A percentile compares a stretch with the other conserved stretches of the same genome.
Evolutionary conservation across 208 protist genomes (phyloP).

Genomic region (Leishmania gerbilli): DNA sequence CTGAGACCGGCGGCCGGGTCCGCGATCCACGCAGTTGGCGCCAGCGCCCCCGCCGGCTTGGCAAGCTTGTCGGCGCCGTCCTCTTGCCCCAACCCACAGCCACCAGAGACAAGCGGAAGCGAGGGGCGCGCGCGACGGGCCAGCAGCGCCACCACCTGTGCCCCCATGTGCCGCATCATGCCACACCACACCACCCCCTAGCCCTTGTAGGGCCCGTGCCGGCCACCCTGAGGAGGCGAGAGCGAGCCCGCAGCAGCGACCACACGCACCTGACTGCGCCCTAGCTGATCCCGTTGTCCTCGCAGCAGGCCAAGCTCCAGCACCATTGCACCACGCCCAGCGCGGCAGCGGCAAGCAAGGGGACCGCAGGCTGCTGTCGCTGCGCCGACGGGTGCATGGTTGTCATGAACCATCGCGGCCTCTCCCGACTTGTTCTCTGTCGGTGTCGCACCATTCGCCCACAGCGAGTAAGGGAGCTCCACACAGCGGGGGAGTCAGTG

Average conservation of each 20-base stretch:
- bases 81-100: not conserved
- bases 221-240: not conserved
- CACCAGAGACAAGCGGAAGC: not conserved
- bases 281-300: not conserved
- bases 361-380: not conserved
- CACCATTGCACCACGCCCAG: not conserved
- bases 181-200: no score
- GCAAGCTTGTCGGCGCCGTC: no score
- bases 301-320: not conserved
- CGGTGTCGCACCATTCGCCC: not conserved
- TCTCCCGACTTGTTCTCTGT: not conserved
- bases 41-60: no score
- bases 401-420: not conserved
- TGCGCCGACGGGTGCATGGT: not conserved
- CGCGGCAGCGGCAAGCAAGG: not conserved
- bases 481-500: not conserved
- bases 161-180: not conserved
- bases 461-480: not conserved
- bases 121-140: no score
- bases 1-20: not conserved
- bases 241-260: not conserved
- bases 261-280: not conserved
- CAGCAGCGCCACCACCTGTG: no score
- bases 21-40: not conserved
- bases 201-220: no score